A percentile compares a stretch with the other conserved stretches of the same genome.
phyloP scores from a whole-genome alignment of 2,329 filamentous ascomycete species.

The Xenoacremonium recifei region DNA sequence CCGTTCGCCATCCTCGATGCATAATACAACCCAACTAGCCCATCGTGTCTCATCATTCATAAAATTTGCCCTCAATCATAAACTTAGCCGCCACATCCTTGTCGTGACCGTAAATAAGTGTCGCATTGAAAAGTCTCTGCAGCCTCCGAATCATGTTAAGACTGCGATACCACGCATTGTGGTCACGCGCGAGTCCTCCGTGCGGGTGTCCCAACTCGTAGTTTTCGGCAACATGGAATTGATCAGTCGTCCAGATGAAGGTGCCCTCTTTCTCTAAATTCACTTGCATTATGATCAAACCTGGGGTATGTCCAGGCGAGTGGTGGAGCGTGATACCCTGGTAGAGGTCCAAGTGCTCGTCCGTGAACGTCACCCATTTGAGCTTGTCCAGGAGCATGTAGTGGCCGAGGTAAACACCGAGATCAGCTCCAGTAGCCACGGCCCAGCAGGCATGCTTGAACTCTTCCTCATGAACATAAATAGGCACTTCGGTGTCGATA shows the following conservation, averaged over 20 bases:
- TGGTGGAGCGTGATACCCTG: constrained; percentile 4
- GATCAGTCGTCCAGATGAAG: constrained; percentile 3
- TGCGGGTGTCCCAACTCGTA: background rate
- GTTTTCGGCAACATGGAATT: constrained; percentile 1
- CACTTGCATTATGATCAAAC: constrained; percentile 4
- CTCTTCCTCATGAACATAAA: constrained; percentile 1
- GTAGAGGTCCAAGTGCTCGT: background rate
- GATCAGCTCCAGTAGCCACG: background rate
- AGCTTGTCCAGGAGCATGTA: background rate
- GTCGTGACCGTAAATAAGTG: background rate
- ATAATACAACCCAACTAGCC: too few species aligned
- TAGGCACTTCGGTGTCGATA: constrained; percentile 9
- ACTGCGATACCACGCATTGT: background rate
- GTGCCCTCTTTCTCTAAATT: constrained; percentile 3
- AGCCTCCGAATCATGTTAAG: background rate
- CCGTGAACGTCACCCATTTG: background rate
- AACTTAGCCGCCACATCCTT: background rate
- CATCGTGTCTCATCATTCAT: too few species aligned
- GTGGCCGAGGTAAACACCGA: background rate
- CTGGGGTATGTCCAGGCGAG: constrained; percentile 3
- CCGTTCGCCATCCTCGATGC: too few species aligned
- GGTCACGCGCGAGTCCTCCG: background rate
- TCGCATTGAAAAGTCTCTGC: background rate
- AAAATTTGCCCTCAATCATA: too few species aligned
- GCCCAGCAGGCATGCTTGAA: constrained; percentile 2